Evolutionary conservation across 495 filamentous ascomycete species (phyloP).

Genomic region (Jackrogersella multiformis): DNA sequence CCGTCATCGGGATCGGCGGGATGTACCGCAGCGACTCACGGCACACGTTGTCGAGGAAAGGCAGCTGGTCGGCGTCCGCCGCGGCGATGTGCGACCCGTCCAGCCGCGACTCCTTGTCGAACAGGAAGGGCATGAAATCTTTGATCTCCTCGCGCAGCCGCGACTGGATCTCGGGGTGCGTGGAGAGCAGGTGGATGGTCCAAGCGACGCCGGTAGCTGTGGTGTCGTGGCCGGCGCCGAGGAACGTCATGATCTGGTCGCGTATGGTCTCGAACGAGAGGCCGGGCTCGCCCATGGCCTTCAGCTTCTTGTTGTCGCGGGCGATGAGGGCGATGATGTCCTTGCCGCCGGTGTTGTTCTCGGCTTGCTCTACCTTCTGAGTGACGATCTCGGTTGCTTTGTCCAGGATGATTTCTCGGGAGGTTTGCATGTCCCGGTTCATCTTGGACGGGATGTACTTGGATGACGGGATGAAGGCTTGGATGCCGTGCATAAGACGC

Average conservation of each 20-base stretch:
- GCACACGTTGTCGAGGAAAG: conserved; percentile 58
- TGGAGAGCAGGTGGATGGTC: conserved; percentile 49
- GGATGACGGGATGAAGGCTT: conserved; percentile 54
- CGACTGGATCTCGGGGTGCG: conserved; percentile 47
- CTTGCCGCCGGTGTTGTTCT: conserved; percentile 51
- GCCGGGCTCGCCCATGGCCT: conserved; percentile 47
- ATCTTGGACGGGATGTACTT: conserved; percentile 56
- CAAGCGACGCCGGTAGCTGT: conserved; percentile 51
- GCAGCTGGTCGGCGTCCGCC: conserved; percentile 46
- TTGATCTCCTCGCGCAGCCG: conserved; percentile 50
- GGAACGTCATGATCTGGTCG: conserved; percentile 60
- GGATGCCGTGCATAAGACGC: conserved; percentile 54
- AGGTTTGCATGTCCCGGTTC: conserved; percentile 56
- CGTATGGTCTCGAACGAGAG: conserved; percentile 57
- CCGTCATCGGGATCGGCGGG: conserved; percentile 56
- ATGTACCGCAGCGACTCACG: conserved; percentile 60
- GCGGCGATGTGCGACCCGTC: conserved; percentile 17
- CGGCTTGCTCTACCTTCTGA: conserved; percentile 52
- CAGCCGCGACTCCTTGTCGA: conserved; percentile 31
- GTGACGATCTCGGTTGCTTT: conserved; percentile 50
- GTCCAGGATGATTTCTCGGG: conserved; percentile 51
- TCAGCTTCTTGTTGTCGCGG: conserved; percentile 50
- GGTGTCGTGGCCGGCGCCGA: conserved; percentile 54
- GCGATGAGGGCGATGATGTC: conserved; percentile 60
- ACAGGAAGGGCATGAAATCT: conserved; percentile 54